Conservation (phyloP, 129 eudicot species). For the Chrysanthemum lavandulifolium region DNA sequence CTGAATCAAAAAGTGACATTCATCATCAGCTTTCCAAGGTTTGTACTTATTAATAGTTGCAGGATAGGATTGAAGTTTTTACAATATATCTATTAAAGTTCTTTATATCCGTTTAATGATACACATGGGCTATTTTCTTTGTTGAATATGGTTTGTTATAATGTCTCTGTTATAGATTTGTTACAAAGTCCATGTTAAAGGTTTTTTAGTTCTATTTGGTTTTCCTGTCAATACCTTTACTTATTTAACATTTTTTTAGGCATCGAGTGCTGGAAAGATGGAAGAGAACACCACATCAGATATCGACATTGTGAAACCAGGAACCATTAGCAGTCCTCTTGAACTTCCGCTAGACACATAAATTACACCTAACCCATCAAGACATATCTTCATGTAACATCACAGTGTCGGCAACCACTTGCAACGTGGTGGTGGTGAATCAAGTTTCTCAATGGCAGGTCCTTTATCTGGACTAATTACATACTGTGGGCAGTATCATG, state of each 20-base stretch:
- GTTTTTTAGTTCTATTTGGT: not conserved
- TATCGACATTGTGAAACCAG: conserved; percentile 10
- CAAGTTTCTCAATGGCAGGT: conserved; percentile 49
- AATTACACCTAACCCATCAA: conserved; percentile 15
- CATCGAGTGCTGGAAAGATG: conserved; percentile 37
- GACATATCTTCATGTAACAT: conserved; percentile 23
- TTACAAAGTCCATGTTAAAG: not conserved
- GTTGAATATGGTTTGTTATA: not conserved
- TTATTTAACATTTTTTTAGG: not conserved
- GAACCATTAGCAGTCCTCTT: too few relatives aligned
- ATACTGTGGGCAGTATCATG: conserved; percentile 47
- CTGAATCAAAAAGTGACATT: conserved; percentile 29
- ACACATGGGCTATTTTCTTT: not conserved
- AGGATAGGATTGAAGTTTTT: not conserved
- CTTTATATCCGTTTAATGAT: not conserved
- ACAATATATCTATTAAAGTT: not conserved
- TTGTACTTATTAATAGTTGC: conserved; percentile 19
- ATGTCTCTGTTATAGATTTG: not conserved
- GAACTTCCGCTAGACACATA: too few relatives aligned
- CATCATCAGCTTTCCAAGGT: conserved; percentile 46
- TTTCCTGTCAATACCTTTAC: not conserved
- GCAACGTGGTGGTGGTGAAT: conserved; percentile 45
- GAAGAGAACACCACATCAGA: conserved; percentile 42
- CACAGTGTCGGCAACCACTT: not conserved
- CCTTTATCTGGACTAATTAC: conserved; percentile 44